Evolutionary conservation across 331 rosid species (phyloP).

Genomic region (Telfairia occidentalis): DNA sequence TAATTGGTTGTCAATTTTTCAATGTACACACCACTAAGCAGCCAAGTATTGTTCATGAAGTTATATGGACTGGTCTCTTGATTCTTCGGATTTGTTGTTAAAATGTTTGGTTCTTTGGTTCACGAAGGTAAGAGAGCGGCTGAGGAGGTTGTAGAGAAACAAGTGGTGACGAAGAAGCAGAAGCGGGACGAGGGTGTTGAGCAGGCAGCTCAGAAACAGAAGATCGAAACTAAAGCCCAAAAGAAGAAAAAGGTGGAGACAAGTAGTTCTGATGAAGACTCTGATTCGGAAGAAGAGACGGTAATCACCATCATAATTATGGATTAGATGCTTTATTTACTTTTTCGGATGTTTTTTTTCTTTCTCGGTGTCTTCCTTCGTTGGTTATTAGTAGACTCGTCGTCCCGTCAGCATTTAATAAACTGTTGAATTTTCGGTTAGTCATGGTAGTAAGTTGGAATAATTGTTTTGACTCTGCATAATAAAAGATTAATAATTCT

Average conservation of each 20-base stretch:
- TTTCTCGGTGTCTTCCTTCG: not conserved
- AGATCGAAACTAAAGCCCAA: constrained; percentile 32
- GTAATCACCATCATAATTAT: not conserved
- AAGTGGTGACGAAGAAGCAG: constrained; percentile 52
- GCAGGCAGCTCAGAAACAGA: constrained; percentile 42
- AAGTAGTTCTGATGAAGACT: constrained; percentile 27
- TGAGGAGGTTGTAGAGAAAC: constrained; percentile 38
- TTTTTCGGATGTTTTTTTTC: not conserved
- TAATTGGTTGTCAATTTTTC: no score
- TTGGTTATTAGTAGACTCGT: not conserved
- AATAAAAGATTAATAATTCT: not conserved
- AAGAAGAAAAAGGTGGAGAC: constrained; percentile 33
- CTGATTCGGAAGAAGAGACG: constrained; percentile 27
- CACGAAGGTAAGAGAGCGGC: constrained; percentile 61
- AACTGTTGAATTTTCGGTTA: not conserved
- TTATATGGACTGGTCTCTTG: not conserved
- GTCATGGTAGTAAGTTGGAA: not conserved
- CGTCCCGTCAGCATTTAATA: not conserved
- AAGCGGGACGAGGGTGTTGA: constrained; percentile 28
- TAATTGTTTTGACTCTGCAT: not conserved
- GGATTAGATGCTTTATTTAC: not conserved
- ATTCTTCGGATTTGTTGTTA: not conserved
- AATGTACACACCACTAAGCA: no score
- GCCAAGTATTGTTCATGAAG: no score
- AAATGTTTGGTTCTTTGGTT: not conserved